Evolutionary conservation across 2,329 filamentous ascomycete genomes (phyloP).

Genomic region (Fusarium udum): DNA sequence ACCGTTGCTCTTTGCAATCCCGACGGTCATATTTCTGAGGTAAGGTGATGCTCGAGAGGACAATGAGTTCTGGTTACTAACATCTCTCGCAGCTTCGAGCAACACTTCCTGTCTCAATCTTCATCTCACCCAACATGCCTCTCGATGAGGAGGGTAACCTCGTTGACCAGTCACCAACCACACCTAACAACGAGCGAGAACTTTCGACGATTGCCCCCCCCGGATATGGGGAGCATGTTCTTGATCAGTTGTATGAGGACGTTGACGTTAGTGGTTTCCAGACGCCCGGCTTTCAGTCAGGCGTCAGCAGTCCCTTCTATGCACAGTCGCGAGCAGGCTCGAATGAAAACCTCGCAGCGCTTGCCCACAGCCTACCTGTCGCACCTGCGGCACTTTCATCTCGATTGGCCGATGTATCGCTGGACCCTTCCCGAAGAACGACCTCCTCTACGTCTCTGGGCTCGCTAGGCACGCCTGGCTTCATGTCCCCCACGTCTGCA

Average conservation of each 20-base stretch:
- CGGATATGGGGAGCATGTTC: conserved; percentile 86
- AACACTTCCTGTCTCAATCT: conserved; percentile 89
- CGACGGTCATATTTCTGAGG: conserved; percentile 92
- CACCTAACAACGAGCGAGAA: conserved; percentile 56
- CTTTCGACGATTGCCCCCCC: conserved; percentile 81
- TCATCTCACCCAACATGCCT: conserved; percentile 93
- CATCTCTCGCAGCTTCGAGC: conserved; percentile 72
- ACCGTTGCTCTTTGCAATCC: conserved; percentile 93
- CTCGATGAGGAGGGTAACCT: conserved; percentile 89
- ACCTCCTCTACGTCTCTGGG: conserved; percentile 57
- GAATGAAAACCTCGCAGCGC: conserved; percentile 76
- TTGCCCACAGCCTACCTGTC: conserved; percentile 46
- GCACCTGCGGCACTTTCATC: conserved; percentile 67
- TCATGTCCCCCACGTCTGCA: conserved; percentile 55
- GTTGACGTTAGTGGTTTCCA: conserved; percentile 84
- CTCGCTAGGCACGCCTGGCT: conserved; percentile 56
- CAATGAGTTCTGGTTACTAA: conserved; percentile 2
- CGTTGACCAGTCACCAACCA: conserved; percentile 65
- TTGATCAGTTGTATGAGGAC: conserved; percentile 91
- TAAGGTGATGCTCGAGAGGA: conserved; percentile 49
- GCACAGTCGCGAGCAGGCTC: conserved; percentile 79
- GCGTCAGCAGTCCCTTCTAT: conserved; percentile 83
- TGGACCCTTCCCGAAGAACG: conserved; percentile 58
- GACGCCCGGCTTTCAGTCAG: conserved; percentile 75
- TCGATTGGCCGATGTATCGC: conserved; percentile 75